Conservation (phyloP, 345 rosid species). For the Acer yangbiense region DNA sequence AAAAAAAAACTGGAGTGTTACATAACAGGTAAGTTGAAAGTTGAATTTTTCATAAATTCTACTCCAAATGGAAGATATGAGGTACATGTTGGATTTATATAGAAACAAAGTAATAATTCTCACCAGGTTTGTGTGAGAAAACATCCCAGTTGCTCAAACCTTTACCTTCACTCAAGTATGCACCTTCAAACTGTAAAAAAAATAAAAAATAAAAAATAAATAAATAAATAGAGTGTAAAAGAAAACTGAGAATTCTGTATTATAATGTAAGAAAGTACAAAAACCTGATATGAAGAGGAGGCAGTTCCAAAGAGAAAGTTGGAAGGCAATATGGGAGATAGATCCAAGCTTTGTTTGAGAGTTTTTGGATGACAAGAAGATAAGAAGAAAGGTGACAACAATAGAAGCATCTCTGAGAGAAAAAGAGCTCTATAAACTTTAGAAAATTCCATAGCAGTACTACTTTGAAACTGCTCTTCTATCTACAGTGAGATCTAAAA, state of each 20-base stretch:
- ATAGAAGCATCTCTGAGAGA: background rate
- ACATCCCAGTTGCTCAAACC: constrained; percentile 46
- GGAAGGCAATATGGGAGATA: constrained; percentile 7
- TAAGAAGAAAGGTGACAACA: background rate
- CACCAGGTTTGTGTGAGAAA: constrained; percentile 37
- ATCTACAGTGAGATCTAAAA: background rate
- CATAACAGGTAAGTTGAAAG: too few species aligned
- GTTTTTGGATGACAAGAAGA: background rate
- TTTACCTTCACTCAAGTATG: constrained; percentile 41
- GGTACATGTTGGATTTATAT: too few species aligned
- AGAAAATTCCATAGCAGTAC: background rate
- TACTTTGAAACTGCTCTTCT: background rate
- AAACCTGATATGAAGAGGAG: background rate
- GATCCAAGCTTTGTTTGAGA: constrained; percentile 2
- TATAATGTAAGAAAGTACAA: background rate
- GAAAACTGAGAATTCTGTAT: background rate
- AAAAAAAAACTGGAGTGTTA: too few species aligned
- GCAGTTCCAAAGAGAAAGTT: constrained; percentile 20
- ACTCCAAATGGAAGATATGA: too few species aligned
- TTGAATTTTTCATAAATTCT: too few species aligned
- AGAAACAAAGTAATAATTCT: background rate
- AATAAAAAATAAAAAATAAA: background rate
- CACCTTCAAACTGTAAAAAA: constrained; percentile 40
- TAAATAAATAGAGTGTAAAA: background rate
- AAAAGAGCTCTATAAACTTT: background rate